Percentiles rank a stretch among this genome's conserved stretches.
Conservation (phyloP, 129 eudicot species). For the Smallanthus sonchifolius region DNA sequence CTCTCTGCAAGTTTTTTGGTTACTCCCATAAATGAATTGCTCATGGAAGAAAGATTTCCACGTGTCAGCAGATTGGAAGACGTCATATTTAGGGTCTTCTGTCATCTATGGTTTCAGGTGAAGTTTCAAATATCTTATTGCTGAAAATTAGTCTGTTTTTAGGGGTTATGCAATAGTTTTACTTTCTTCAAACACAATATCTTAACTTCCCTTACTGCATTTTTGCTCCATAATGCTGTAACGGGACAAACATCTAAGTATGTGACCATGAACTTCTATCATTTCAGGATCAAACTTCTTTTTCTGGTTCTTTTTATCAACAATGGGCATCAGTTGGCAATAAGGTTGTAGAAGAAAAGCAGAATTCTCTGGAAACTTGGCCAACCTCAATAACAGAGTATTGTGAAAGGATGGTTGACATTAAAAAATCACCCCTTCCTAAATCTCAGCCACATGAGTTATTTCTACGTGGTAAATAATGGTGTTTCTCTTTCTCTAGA, state of each 20-base stretch:
- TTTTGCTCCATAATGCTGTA: constrained; percentile 9
- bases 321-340: constrained; percentile 26
- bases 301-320: constrained; percentile 38
- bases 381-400: constrained; percentile 42
- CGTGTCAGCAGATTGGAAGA: constrained; percentile 54
- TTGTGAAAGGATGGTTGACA: constrained; percentile 39
- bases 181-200: constrained; percentile 3
- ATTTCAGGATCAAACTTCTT: constrained; percentile 61
- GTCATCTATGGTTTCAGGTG: constrained; percentile 82
- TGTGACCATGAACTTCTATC: constrained; percentile 8
- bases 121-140: constrained; percentile 51
- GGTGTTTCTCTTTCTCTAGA: neutral
- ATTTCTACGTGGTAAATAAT: constrained; percentile 49
- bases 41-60: constrained; percentile 28
- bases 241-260: constrained; percentile 10
- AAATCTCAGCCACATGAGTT: constrained; percentile 40
- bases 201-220: neutral
- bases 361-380: constrained; percentile 40
- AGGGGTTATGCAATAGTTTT: neutral
- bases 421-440: constrained; percentile 39
- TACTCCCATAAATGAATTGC: constrained; percentile 34
- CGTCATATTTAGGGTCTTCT: constrained; percentile 58
- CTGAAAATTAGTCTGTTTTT: constrained; percentile 11
- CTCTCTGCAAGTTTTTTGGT: constrained; percentile 31
- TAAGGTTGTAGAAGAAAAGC: constrained; percentile 24